phyloP scores from a whole-genome alignment of 441 rosid species.

The Syzygium syzygioides region DNA sequence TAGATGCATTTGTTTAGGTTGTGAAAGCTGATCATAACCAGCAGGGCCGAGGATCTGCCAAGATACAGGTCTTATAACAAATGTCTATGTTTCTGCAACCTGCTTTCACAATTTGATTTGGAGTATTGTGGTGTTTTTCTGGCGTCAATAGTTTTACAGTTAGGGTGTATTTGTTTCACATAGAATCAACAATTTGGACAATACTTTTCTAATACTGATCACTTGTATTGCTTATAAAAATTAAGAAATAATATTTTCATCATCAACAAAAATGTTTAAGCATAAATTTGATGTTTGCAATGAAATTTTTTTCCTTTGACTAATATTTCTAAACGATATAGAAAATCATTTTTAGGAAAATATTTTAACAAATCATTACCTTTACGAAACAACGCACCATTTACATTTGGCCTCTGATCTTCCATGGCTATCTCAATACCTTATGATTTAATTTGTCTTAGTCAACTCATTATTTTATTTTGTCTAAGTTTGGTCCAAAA shows the following conservation, averaged over 20 bases:
- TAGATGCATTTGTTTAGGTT: slow-evolving; percentile 34
- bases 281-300: background rate
- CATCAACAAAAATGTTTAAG: background rate
- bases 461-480: background rate
- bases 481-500: background rate
- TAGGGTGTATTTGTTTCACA: background rate
- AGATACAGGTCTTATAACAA: slow-evolving; percentile 54
- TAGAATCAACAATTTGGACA: background rate
- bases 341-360: background rate
- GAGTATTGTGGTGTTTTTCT: background rate
- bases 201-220: background rate
- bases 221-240: background rate
- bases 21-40: slow-evolving; percentile 74
- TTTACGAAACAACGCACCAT: background rate
- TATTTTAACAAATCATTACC: background rate
- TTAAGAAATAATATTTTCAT: background rate
- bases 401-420: background rate
- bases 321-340: background rate
- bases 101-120: background rate
- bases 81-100: background rate
- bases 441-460: background rate
- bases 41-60: slow-evolving; percentile 94
- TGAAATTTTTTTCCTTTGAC: background rate
- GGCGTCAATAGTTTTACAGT: background rate
- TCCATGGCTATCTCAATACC: background rate